A percentile compares a stretch with the other conserved stretches of the same genome.
Evolutionary conservation across 805 yeast species (phyloP).

Genomic region (Candida golubevii): DNA sequence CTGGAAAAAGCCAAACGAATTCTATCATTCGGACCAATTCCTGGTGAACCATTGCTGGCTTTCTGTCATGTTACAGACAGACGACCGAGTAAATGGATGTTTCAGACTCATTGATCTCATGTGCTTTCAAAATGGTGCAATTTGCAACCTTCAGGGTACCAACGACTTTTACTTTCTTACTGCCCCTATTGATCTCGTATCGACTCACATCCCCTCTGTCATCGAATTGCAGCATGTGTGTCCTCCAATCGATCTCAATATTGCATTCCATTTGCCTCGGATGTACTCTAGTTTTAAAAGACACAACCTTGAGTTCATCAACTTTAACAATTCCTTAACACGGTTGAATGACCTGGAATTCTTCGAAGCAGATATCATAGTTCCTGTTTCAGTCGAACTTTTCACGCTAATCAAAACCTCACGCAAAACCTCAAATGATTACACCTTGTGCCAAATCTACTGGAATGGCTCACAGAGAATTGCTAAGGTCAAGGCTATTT

Average conservation of each 20-base stretch:
- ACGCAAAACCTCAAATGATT: slow-evolving; percentile 42
- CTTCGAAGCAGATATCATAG: slow-evolving; percentile 69
- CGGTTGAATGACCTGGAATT: slow-evolving; percentile 71
- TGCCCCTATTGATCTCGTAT: slow-evolving; percentile 69
- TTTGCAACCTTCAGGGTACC: slow-evolving; percentile 28
- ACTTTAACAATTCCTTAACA: slow-evolving; percentile 74
- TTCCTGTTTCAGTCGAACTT: slow-evolving; percentile 69
- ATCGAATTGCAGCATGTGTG: slow-evolving; percentile 78
- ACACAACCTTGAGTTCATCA: slow-evolving; percentile 51
- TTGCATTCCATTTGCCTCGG: slow-evolving; percentile 78
- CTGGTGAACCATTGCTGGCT: slow-evolving; percentile 86
- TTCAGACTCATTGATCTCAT: slow-evolving; percentile 73
- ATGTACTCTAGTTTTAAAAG: slow-evolving; percentile 77
- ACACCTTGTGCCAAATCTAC: slow-evolving; percentile 71
- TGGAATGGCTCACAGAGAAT: slow-evolving; percentile 63
- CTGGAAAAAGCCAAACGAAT: slow-evolving; percentile 70
- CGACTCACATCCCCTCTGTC: slow-evolving; percentile 82
- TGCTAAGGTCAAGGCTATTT: slow-evolving; percentile 73
- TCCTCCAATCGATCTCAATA: slow-evolving; percentile 77
- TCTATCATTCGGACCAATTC: slow-evolving; percentile 46
- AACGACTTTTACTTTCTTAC: slow-evolving; percentile 71
- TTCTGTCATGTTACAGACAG: slow-evolving; percentile 70
- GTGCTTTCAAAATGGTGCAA: slow-evolving; percentile 32
- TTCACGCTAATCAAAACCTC: slow-evolving; percentile 56
- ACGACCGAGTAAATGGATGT: slow-evolving; percentile 15